Base-by-base conservation (phyloP, 305 asterid genomes). In the Rubia occidens region DNA sequence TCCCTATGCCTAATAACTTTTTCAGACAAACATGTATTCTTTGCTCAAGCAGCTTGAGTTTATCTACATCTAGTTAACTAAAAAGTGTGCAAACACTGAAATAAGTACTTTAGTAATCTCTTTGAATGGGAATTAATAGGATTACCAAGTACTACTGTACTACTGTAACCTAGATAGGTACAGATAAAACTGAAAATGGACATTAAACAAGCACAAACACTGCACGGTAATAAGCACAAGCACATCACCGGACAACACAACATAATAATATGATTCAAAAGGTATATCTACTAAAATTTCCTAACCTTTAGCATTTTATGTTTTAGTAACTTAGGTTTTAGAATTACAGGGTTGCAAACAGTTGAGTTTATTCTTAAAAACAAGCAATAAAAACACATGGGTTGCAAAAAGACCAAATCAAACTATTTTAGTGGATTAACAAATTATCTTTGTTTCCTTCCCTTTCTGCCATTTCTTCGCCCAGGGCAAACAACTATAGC, bases 401-500 rank as follows among this genome's bases (percentile, higher is more conserved):
- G 35, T 2, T 29, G 3, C 35, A 29, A 29, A 29, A 29, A 29
- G 3, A 1, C 35, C 35, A 29, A 29, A 29, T 29, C 3, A 29
- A 29, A 58, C 63, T 37, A 58, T 49, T 17, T 17, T 49, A 58
- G 62, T 32, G 21, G 2, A 43, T 29, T 29, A 1, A 2, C 49
- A 7, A 20, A 24, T 37, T 3, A 21, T 1, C 32, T 58, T 11
- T 58, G 15, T 56, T 10, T 20, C 63, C 11, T 29, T 29, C 3
- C 35, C 63, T 21, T 17, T 21, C 35, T 29, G 35, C 54, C 35
- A 3, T 24, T 55, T 49, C 60, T 13, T 64, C 39, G 60, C 15
- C 70, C 51, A 68, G 35, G 61, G 29, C 37, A 70, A 45, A 11
- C 72, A 64, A 44, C n/a, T 13, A 40, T 69, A 35, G 75, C 75